Conservation (phyloP, 2,329 filamentous ascomycete species). For the Colletotrichum sp. region DNA sequence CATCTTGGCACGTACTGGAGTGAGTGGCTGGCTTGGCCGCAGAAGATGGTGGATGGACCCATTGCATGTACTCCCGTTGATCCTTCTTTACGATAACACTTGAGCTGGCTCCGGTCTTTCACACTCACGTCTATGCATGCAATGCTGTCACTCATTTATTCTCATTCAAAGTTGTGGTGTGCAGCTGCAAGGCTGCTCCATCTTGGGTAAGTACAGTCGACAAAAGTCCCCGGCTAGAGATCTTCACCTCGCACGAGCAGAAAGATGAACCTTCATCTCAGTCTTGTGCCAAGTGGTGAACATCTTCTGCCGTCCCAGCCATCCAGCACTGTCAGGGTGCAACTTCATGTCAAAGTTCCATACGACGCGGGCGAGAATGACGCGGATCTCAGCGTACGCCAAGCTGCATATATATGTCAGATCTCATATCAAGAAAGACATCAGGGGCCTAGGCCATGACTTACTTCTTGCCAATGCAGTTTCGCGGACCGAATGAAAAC, state of each 20-base stretch:
- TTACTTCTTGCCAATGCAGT: constrained; percentile 56
- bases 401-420: not conserved
- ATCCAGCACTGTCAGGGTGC: constrained; percentile 31
- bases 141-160: not conserved
- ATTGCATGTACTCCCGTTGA: accelerated
- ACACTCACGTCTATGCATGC: not conserved
- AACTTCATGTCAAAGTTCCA: constrained; percentile 20
- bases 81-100: not conserved
- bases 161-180: not conserved
- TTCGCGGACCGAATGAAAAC: constrained; percentile 52
- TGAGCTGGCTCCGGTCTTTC: not conserved
- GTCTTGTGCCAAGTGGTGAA: constrained; percentile 19
- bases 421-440: not conserved
- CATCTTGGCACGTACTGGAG: constrained; percentile 35
- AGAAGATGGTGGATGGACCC: not conserved
- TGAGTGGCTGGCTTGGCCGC: constrained; percentile 28
- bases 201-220: no score
- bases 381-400: constrained; percentile 13
- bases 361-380: constrained; percentile 4
- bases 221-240: not conserved
- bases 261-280: constrained; percentile 12
- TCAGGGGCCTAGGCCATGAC: constrained; percentile 17
- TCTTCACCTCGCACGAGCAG: not conserved
- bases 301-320: constrained; percentile 32
- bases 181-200: no score